phyloP scores from a whole-genome alignment of 305 asterid species.

The Solanum aculeatissimum region DNA sequence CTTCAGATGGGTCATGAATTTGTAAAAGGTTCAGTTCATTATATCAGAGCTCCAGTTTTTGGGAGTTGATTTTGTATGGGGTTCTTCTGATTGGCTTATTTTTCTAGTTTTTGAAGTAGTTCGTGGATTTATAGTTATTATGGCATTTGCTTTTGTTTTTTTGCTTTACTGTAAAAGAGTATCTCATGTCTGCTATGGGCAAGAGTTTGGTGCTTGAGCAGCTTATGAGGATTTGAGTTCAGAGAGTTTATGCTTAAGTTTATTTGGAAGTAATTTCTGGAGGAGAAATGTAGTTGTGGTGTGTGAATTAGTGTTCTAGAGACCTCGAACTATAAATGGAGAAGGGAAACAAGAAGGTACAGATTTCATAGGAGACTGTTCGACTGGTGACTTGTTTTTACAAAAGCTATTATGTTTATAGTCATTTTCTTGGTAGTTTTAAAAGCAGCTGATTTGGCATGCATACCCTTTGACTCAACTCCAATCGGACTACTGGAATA shows the following conservation, averaged over 20 bases:
- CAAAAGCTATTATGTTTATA: neutral
- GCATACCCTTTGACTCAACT: neutral
- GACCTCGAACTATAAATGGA: neutral
- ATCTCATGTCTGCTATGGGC: neutral
- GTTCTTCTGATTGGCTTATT: neutral
- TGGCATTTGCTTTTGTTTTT: neutral
- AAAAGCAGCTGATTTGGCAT: neutral
- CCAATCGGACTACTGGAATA: neutral
- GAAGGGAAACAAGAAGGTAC: neutral
- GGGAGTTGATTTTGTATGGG: neutral
- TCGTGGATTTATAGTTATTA: neutral
- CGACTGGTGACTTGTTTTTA: neutral
- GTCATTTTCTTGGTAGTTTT: neutral
- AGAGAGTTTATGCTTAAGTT: neutral
- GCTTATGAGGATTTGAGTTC: neutral
- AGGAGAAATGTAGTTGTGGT: neutral
- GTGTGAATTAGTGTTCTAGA: neutral
- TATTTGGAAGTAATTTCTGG: neutral
- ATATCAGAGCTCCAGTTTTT: neutral
- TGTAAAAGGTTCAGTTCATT: neutral
- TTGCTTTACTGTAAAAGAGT: neutral
- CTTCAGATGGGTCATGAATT: neutral
- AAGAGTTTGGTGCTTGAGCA: neutral
- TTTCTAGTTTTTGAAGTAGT: neutral
- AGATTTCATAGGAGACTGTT: neutral